Percentiles rank a stretch among this genome's conserved stretches.
Evolutionary conservation across 257 asterid species (phyloP).

Genomic region (Forsythia viridissima): DNA sequence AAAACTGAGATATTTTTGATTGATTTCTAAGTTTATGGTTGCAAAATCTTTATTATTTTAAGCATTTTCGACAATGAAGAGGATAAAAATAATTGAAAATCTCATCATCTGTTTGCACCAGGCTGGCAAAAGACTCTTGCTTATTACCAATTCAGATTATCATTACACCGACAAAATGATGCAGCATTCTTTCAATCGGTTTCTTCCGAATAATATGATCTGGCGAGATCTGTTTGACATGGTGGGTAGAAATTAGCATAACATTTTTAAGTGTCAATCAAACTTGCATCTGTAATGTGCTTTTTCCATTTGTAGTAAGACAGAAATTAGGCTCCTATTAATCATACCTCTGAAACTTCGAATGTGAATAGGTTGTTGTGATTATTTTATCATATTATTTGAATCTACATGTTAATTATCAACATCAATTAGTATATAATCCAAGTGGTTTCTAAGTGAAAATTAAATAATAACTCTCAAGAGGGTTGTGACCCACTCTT

Average conservation of each 20-base stretch:
- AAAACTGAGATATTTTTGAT: constrained; percentile 11
- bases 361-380: not conserved
- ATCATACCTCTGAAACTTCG: constrained; percentile 21
- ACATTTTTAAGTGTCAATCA: constrained; percentile 17
- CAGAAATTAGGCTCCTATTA: not conserved
- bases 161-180: constrained; percentile 93
- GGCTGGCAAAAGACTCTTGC: constrained; percentile 90
- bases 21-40: constrained; percentile 3
- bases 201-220: constrained; percentile 88
- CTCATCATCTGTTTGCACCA: constrained; percentile 33
- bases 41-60: constrained; percentile 3
- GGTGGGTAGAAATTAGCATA: constrained; percentile 45
- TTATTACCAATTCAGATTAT: constrained; percentile 88
- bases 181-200: constrained; percentile 88
- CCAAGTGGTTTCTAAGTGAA: not conserved
- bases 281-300: constrained; percentile 12
- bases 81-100: not conserved
- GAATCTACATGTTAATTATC: not conserved
- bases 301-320: constrained; percentile 14
- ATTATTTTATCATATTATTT: not conserved
- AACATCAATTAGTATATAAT: not conserved
- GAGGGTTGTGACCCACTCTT: constrained; percentile 23
- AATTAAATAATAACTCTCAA: constrained; percentile 13
- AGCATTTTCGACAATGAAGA: not conserved
- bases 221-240: constrained; percentile 91